Evolutionary conservation across 495 filamentous ascomycete species (phyloP).

Genomic region (Lasiosphaeria hispida): DNA sequence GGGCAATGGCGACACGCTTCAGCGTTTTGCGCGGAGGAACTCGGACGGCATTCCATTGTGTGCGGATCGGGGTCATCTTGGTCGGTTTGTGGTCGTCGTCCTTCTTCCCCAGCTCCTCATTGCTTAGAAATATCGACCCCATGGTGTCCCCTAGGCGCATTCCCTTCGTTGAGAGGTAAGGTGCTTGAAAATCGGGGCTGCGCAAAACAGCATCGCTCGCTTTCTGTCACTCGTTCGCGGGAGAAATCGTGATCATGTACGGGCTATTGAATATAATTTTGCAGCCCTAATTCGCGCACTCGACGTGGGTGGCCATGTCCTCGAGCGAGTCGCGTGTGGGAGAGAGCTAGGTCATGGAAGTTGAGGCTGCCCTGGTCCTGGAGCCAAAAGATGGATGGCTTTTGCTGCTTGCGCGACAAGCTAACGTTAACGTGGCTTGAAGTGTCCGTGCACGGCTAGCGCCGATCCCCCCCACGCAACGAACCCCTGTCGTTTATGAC

Average conservation of each 20-base stretch:
- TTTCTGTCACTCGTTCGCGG: too few species aligned
- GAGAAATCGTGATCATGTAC: too few species aligned
- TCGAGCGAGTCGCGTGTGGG: too few species aligned
- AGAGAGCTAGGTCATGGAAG: too few species aligned
- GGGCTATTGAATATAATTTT: too few species aligned
- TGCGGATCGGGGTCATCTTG: slow-evolving; percentile 20
- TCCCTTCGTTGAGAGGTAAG: neutral
- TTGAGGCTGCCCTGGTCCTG: too few species aligned
- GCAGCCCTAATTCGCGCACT: too few species aligned
- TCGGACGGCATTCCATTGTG: slow-evolving; percentile 33
- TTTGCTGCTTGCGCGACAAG: too few species aligned
- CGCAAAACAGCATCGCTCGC: too few species aligned
- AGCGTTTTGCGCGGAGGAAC: slow-evolving; percentile 35
- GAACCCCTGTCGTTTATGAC: neutral
- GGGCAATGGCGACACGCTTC: slow-evolving; percentile 35
- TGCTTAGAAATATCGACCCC: slow-evolving; percentile 39
- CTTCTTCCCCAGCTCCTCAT: slow-evolving; percentile 49
- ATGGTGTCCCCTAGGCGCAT: slow-evolving; percentile 27
- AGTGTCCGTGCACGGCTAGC: neutral
- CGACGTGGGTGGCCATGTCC: too few species aligned
- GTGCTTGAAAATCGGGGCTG: neutral
- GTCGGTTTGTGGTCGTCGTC: slow-evolving; percentile 48
- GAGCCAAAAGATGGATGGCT: too few species aligned
- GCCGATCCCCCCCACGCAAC: slow-evolving; percentile 8
- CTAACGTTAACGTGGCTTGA: slow-evolving; percentile 6